Evolutionary conservation across 2,329 filamentous ascomycete species (phyloP), one percentile per base, ranked within the genome.

Genomic region (Aspergillus melleus): DNA sequence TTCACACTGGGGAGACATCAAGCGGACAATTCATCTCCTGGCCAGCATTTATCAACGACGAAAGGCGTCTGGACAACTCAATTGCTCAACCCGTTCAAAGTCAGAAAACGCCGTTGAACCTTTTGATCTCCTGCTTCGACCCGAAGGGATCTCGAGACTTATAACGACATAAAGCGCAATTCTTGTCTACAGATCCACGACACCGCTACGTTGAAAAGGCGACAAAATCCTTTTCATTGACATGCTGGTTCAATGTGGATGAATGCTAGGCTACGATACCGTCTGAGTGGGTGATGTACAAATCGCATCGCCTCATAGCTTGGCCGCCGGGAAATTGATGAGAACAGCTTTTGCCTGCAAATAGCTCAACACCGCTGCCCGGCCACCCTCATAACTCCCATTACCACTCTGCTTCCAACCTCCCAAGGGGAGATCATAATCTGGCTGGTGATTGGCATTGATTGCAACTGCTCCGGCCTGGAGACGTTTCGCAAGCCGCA

Each of bases 391-490:
- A 54, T 54, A 54, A 46, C 52, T 54, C 8, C 52, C 52, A 24
- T 54, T 54, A 1, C 52, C 52, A 16, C 52, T 54, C 36, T 54
- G 52, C 16, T 54, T 54, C 52, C 52, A 54, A 4, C 52, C 52
- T 5, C 32, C 29, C 19, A 54, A 24, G 4, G 52, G 52, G 12
- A 24, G 39, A 6, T 54, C 52, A 54, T 54, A 54, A 24, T 54
- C 52, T 8, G 52, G 52, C 26, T 54, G 52, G 44, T 54, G 52
- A 19, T 54, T 54, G 36, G 60, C 59, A 47, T 62, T 62, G 39
- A 62, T 52, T 19, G 60, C 60, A 2, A 62, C 54, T 8, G 57
- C 60, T 3, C 57, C 60, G 19, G 57, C 59, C 57, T 62, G 50
- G 3, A 62, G 29, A 10, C 42, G 19, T 12, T 55, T 62, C 6